phyloP scores from a whole-genome alignment of 495 filamentous ascomycete species.

The Neurospora discreta region DNA sequence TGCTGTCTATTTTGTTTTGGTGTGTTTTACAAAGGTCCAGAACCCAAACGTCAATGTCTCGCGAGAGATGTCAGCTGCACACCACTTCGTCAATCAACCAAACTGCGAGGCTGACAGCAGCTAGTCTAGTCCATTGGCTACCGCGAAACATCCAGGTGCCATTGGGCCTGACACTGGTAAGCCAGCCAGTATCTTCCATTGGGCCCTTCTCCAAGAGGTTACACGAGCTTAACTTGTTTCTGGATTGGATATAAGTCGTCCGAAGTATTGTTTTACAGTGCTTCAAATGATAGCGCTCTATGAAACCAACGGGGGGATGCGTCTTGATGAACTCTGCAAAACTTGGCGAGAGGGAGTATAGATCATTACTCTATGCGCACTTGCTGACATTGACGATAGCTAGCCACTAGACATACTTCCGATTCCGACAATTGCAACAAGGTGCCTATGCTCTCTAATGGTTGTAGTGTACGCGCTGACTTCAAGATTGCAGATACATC shows the following conservation, averaged over 20 bases:
- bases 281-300: not conserved
- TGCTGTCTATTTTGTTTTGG: not conserved
- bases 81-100: not conserved
- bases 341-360: not conserved
- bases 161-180: not conserved
- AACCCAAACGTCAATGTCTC: not conserved
- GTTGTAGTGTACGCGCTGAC: not conserved
- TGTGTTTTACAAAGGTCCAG: not conserved
- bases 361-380: not conserved
- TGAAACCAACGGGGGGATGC: not conserved
- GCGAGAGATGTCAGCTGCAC: not conserved
- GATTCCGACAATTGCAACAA: not conserved
- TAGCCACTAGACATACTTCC: not conserved
- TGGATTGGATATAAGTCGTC: slow-evolving; percentile 4
- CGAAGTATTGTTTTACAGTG: not conserved
- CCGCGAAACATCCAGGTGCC: not conserved
- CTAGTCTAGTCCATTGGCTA: not conserved
- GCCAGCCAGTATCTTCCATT: not conserved
- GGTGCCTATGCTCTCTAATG: not conserved
- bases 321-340: not conserved
- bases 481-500: not conserved
- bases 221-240: slow-evolving; percentile 6
- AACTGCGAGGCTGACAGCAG: not conserved
- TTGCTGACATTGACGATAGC: not conserved
- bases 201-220: not conserved